These are phyloP conservation scores for Sporisorium graminicola DNA, from an alignment of 1,284 basidiomycete species.

Conservation along the genomic window DNA sequence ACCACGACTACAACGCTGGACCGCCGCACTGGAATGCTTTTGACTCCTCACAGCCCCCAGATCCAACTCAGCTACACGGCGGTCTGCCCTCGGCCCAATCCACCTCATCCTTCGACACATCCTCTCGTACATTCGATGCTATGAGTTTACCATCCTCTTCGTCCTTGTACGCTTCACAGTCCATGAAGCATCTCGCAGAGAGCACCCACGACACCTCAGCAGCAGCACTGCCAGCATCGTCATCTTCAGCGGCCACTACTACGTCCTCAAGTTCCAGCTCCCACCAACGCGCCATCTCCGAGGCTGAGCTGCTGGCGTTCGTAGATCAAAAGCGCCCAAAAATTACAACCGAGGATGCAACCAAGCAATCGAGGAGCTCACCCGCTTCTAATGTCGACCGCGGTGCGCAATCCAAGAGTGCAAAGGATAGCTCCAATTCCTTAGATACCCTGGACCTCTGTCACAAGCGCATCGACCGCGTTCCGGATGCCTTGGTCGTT, in stretches of 20 bases:
- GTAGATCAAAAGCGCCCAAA: constrained; percentile 47
- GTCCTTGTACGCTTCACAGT: constrained; percentile 21
- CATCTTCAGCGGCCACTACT: not conserved
- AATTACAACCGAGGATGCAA: not conserved
- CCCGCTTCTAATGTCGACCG: not conserved
- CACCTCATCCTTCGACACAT: constrained; percentile 22
- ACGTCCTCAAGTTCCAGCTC: constrained; percentile 4
- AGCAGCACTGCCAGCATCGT: not conserved
- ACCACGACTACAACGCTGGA: constrained; percentile 13
- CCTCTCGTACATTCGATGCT: constrained; percentile 20
- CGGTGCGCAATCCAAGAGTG: constrained; percentile 7
- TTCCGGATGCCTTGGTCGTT: constrained; percentile 51
- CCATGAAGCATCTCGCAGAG: constrained; percentile 13
- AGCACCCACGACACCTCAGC: constrained; percentile 1
- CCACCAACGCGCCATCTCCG: constrained; percentile 30
- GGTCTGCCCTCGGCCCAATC: constrained; percentile 18
- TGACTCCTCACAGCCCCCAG: constrained; percentile 20
- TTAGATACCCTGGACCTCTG: constrained; percentile 63
- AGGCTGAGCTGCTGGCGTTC: constrained; percentile 51
- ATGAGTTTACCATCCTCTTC: constrained; percentile 21
- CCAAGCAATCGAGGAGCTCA: not conserved
- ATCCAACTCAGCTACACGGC: constrained; percentile 13
- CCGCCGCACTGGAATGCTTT: constrained; percentile 14
- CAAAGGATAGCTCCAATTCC: constrained; percentile 14
- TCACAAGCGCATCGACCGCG: constrained; percentile 47